Evolutionary conservation across 768 basidiomycete genomes (phyloP), one percentile per base, ranked within the genome.

Genomic region (Mycena vulgaris): DNA sequence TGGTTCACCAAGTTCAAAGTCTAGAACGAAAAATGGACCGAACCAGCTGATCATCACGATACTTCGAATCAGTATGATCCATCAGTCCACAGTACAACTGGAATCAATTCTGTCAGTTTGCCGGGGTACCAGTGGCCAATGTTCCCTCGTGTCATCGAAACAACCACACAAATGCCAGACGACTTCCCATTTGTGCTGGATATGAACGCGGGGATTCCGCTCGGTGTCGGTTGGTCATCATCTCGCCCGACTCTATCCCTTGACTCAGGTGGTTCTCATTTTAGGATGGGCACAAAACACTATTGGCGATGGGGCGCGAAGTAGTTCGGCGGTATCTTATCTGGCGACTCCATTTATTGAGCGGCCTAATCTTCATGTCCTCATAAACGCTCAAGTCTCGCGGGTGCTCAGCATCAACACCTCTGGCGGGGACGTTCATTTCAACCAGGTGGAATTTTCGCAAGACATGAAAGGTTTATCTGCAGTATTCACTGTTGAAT

Each of bases 31-130:
- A 77, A 73, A 48, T 82, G 77, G 69, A 72, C 72, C 2, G 70
- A 77, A 14, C 83, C 86, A 2, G 78, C 78, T 5, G 84, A 85
- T 61, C 63, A 75, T 21, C 84, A 84, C 64, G 76, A 85, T 66
- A 83, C 76, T 39, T 74, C 75, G 5, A 80, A 81, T 8, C 77
- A 86, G 68, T 83, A 78, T 60, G 73, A 83, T 63, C 83, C 86
- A 0, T 28, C 73, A 0, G 68, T 83, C 13, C 85, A 86, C 70
- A 79, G 83, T 14, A 76, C 75, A 21, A 63, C 74, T 14, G 85
- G 86, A 16, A 74, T 77, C 10, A 76, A 75, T 39, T 68, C 67
- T 0, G 80, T 82, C 53, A 81, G 79, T 59, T 72, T 85, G 9
- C 74, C 79, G 21, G 80, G 83, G 16, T 80, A 70, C 62, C 74